Evolutionary conservation across 225 moss, liverwort and hornwort genomes (phyloP).

Genomic region (Marchantia paleacea): DNA sequence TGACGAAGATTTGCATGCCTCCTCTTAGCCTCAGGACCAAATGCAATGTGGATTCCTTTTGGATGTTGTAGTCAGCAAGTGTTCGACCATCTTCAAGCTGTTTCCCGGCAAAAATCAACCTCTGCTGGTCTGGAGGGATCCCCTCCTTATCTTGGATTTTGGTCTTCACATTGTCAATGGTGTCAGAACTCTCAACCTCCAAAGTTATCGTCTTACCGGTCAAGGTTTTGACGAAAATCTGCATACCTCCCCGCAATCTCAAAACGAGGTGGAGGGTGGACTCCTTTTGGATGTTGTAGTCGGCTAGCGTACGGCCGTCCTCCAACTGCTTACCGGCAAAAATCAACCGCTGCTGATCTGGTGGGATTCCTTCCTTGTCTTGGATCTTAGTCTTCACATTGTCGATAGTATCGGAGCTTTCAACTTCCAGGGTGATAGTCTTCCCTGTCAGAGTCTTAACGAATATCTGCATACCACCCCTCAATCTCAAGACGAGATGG

Average conservation of each 20-base stretch:
- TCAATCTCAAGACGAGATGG: too few species aligned
- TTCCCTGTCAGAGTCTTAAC: background rate
- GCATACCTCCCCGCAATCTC: conserved; percentile 22
- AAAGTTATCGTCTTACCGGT: conserved; percentile 24
- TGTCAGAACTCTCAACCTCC: conserved; percentile 23
- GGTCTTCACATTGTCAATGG: conserved; percentile 14
- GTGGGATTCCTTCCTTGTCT: too few species aligned
- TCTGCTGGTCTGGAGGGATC: conserved; percentile 20
- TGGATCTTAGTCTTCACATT: too few species aligned
- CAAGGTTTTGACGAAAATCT: conserved; percentile 26
- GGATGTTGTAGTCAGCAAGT: conserved; percentile 17
- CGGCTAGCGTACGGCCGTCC: conserved; percentile 24
- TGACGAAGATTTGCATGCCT: conserved; percentile 28
- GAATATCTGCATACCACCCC: too few species aligned
- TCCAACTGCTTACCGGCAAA: conserved; percentile 28
- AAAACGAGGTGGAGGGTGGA: conserved; percentile 19
- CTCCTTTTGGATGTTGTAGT: conserved; percentile 14
- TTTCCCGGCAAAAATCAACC: conserved; percentile 18
- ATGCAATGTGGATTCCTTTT: conserved; percentile 22
- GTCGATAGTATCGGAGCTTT: too few species aligned
- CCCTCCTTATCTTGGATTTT: conserved; percentile 23
- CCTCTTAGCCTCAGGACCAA: conserved; percentile 13
- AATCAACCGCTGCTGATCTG: conserved; percentile 15
- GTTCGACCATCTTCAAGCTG: conserved; percentile 22
- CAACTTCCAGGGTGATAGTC: background rate